phyloP scores from a whole-genome alignment of 805 yeast genomes.

The Torulaspora franciscae region DNA sequence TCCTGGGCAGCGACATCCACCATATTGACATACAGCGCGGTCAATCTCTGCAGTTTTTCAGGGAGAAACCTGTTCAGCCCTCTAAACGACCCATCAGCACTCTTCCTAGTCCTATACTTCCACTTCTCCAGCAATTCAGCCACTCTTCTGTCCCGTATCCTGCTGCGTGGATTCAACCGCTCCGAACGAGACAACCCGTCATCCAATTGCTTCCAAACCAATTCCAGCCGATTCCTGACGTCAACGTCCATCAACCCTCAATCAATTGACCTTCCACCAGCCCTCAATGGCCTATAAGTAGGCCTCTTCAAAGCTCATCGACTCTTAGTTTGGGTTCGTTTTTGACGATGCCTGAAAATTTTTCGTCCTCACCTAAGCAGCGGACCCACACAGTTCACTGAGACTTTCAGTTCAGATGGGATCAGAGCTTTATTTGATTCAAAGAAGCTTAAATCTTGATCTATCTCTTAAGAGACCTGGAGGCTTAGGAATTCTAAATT shows the following conservation, averaged over 20 bases:
- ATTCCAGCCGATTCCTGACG: constrained; percentile 2
- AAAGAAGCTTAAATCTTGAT: neutral
- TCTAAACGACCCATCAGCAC: neutral
- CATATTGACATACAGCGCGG: constrained; percentile 11
- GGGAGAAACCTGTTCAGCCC: constrained; percentile 11
- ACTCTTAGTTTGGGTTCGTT: neutral
- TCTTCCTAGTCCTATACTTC: constrained; percentile 14
- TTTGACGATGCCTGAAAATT: constrained; percentile 3
- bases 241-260: constrained; percentile 2
- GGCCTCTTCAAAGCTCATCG: neutral
- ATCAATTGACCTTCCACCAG: neutral
- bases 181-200: neutral
- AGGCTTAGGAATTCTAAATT: neutral
- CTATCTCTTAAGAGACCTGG: neutral
- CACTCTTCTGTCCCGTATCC: neutral
- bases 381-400: no score
- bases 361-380: neutral
- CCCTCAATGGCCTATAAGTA: neutral
- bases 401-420: no score
- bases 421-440: no score
- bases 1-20: constrained; percentile 7
- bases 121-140: constrained; percentile 11
- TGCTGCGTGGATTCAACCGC: constrained; percentile 2
- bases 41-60: constrained; percentile 3
- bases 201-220: constrained; percentile 6